phyloP scores from a whole-genome alignment of 2,329 filamentous ascomycete genomes.

The Gremmenia infestans region DNA sequence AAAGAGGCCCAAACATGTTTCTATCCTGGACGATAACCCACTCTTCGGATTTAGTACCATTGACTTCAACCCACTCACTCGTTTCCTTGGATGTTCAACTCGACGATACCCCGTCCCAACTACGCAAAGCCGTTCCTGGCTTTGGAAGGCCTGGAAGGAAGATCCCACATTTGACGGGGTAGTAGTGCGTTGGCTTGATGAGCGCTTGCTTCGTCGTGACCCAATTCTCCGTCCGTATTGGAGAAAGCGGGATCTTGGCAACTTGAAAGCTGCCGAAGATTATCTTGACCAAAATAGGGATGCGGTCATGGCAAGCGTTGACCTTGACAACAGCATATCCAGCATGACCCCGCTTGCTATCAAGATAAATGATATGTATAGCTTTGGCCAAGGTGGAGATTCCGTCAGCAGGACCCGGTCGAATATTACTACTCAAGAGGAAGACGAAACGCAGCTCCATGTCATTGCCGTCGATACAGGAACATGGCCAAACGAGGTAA shows the following conservation, averaged over 20 bases:
- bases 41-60: conserved; percentile 40
- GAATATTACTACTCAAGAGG: conserved; percentile 21
- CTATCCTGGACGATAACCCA: conserved; percentile 47
- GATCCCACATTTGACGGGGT: conserved; percentile 41
- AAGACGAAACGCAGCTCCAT: conserved; percentile 33
- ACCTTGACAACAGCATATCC: conserved; percentile 28
- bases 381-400: conserved; percentile 33
- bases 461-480: conserved; percentile 33
- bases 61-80: conserved; percentile 23
- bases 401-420: conserved; percentile 31
- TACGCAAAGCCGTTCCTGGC: conserved; percentile 36
- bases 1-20: conserved; percentile 37
- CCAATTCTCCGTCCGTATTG: conserved; percentile 35
- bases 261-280: conserved; percentile 35
- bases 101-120: conserved; percentile 36
- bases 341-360: conserved; percentile 30
- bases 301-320: conserved; percentile 28
- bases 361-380: conserved; percentile 33
- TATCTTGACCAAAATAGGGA: conserved; percentile 34
- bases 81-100: conserved; percentile 33
- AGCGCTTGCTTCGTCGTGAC: conserved; percentile 38
- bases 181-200: conserved; percentile 42
- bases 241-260: conserved; percentile 35
- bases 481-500: conserved; percentile 6
- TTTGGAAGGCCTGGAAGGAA: conserved; percentile 45